Conservation (phyloP, 2,329 filamentous ascomycete genomes). For the Phymatotrichopsis omnivora region DNA sequence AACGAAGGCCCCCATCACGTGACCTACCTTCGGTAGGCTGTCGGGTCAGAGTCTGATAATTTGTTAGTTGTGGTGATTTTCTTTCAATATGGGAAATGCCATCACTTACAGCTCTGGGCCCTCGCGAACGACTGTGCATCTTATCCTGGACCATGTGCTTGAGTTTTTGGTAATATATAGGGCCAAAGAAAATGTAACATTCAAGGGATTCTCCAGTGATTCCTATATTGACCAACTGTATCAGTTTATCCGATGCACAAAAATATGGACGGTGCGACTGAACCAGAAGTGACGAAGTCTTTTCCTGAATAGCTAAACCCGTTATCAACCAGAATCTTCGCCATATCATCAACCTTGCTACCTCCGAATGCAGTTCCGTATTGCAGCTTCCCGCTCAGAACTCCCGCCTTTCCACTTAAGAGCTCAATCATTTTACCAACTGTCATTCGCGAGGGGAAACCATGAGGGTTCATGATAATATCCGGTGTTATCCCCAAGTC, state of each 20-base stretch:
- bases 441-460: constrained; percentile 99
- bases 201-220: constrained; percentile 90
- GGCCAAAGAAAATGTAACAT: constrained; percentile 95
- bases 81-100: background rate
- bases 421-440: constrained; percentile 97
- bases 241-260: background rate
- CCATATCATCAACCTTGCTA: constrained; percentile 82
- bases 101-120: constrained; percentile 55
- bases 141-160: constrained; percentile 99
- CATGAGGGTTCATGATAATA: constrained; percentile 99
- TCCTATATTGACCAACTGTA: constrained; percentile 34
- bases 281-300: constrained; percentile 78
- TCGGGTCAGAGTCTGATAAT: constrained; percentile 60
- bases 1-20: constrained; percentile 76
- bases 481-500: constrained; percentile 87
- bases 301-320: constrained; percentile 97
- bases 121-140: constrained; percentile 91
- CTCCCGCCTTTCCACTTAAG: constrained; percentile 83
- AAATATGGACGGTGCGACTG: background rate
- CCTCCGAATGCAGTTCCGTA: constrained; percentile 84
- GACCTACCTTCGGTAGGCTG: constrained; percentile 95
- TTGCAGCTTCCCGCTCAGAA: constrained; percentile 72
- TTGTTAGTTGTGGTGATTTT: background rate
- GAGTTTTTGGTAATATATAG: constrained; percentile 98
- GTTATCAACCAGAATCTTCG: constrained; percentile 67